Evolutionary conservation across 2,329 filamentous ascomycete species (phyloP).

Genomic region (Sporothrix brunneoviolacea): DNA sequence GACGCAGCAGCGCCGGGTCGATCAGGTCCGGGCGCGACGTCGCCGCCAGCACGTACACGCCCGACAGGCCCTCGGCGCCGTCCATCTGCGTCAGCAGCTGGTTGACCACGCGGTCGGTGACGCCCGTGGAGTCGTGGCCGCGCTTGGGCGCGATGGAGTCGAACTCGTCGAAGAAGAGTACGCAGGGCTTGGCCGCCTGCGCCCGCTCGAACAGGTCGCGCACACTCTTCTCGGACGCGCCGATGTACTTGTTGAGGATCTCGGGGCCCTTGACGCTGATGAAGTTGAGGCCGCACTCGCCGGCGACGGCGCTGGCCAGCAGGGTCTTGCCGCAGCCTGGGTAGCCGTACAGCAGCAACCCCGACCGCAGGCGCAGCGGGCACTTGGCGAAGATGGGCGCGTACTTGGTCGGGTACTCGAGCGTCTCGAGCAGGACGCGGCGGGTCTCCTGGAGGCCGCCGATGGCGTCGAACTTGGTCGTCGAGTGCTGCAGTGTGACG

Average conservation of each 20-base stretch:
- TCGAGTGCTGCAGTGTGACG: conserved; percentile 86
- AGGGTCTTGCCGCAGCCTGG: conserved; percentile 96
- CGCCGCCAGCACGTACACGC: conserved; percentile 93
- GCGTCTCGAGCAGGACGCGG: conserved; percentile 84
- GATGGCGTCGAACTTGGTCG: conserved; percentile 86
- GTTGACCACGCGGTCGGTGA: conserved; percentile 98
- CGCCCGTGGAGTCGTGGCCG: conserved; percentile 93
- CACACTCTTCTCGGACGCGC: conserved; percentile 92
- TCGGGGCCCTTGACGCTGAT: conserved; percentile 98
- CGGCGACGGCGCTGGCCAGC: conserved; percentile 91
- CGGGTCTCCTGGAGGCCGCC: conserved; percentile 82
- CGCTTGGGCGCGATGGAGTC: conserved; percentile 96
- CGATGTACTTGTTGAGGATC: conserved; percentile 98
- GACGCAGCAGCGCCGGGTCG: conserved; percentile 84
- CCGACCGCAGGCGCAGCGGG: conserved; percentile 87
- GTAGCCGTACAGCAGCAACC: conserved; percentile 86
- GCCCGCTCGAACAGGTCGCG: conserved; percentile 92
- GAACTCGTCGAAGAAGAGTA: conserved; percentile 98
- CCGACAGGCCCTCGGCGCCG: conserved; percentile 86
- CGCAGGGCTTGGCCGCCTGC: conserved; percentile 81
- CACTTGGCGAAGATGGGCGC: conserved; percentile 96
- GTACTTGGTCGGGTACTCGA: conserved; percentile 96
- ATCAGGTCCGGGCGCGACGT: conserved; percentile 92
- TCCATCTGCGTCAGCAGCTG: conserved; percentile 99
- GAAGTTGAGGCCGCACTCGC: conserved; percentile 96